A percentile compares a stretch with the other conserved stretches of the same genome.
Evolutionary conservation across 495 filamentous ascomycete species (phyloP).

Genomic region (Penicillium lividum): DNA sequence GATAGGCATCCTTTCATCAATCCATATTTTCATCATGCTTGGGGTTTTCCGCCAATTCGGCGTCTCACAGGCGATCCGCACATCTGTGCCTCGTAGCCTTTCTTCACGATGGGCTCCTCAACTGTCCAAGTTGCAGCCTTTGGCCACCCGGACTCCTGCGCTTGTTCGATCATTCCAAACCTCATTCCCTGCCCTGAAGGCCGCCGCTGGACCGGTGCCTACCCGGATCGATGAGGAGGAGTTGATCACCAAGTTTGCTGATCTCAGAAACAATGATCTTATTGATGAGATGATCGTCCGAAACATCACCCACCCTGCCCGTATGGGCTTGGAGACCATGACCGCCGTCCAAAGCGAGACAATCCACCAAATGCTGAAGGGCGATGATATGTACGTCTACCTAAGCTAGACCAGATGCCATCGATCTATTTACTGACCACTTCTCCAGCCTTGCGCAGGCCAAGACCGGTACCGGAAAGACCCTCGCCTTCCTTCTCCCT

Average conservation of each 20-base stretch:
- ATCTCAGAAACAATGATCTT: constrained; percentile 61
- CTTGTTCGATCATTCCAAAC: constrained; percentile 34
- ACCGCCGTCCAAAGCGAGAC: constrained; percentile 89
- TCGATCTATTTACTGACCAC: constrained; percentile 14
- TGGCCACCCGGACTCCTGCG: constrained; percentile 22
- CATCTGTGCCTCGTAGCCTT: constrained; percentile 32
- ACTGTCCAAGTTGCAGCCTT: constrained; percentile 33
- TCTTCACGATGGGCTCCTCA: constrained; percentile 31
- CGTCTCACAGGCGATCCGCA: constrained; percentile 40
- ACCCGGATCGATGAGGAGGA: constrained; percentile 22
- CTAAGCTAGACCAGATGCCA: constrained; percentile 1
- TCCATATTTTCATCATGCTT: constrained; percentile 36
- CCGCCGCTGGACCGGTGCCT: constrained; percentile 23
- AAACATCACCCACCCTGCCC: constrained; percentile 60
- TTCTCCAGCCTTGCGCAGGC: constrained; percentile 77
- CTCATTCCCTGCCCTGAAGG: constrained; percentile 32
- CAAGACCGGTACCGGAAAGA: constrained; percentile 87
- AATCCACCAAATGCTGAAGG: constrained; percentile 73
- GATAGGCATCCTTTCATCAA: constrained; percentile 2
- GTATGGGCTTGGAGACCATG: constrained; percentile 80
- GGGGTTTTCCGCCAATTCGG: constrained; percentile 45
- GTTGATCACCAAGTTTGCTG: constrained; percentile 64
- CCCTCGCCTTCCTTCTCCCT: constrained; percentile 78
- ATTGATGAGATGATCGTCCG: constrained; percentile 65
- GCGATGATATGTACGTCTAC: constrained; percentile 71